Percentiles rank a stretch among this genome's conserved stretches.
Conservation (phyloP, 257 asterid species). For the Parsonsia alboflavescens region DNA sequence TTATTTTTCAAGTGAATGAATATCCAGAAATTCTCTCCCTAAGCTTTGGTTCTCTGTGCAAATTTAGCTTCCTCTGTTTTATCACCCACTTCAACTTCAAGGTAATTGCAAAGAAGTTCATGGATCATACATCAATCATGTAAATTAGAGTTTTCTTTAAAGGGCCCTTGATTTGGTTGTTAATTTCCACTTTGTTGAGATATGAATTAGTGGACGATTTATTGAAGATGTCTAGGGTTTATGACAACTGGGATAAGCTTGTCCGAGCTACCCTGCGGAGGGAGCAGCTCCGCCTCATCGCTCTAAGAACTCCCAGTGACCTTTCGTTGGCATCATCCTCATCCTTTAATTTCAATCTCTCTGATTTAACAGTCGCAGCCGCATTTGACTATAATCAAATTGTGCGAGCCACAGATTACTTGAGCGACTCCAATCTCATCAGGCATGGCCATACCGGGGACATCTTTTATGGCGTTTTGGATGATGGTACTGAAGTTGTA, state of each 20-base stretch:
- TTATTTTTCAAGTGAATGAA: no score
- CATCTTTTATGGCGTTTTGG: constrained; percentile 46
- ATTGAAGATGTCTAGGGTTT: not conserved
- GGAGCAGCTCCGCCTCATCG: constrained; percentile 4
- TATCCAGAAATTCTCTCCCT: no score
- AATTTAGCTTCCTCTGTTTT: no score
- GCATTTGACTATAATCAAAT: constrained; percentile 45
- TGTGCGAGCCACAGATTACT: constrained; percentile 40
- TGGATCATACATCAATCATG: no score
- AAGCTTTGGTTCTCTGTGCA: no score
- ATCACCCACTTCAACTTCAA: no score
- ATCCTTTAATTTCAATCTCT: not conserved
- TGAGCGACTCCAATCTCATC: constrained; percentile 41
- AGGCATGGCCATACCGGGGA: constrained; percentile 68
- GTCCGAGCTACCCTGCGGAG: constrained; percentile 6
- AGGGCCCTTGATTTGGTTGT: no score
- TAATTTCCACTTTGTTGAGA: no score
- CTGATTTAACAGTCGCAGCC: constrained; percentile 19
- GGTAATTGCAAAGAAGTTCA: no score
- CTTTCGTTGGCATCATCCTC: not conserved
- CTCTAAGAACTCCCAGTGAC: constrained; percentile 9
- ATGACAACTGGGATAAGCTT: constrained; percentile 14
- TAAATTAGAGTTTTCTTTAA: no score
- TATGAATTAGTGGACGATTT: no score
- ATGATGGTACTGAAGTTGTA: constrained; percentile 38